phyloP scores from a whole-genome alignment of 768 basidiomycete genomes.

The Trametes cubensis region DNA sequence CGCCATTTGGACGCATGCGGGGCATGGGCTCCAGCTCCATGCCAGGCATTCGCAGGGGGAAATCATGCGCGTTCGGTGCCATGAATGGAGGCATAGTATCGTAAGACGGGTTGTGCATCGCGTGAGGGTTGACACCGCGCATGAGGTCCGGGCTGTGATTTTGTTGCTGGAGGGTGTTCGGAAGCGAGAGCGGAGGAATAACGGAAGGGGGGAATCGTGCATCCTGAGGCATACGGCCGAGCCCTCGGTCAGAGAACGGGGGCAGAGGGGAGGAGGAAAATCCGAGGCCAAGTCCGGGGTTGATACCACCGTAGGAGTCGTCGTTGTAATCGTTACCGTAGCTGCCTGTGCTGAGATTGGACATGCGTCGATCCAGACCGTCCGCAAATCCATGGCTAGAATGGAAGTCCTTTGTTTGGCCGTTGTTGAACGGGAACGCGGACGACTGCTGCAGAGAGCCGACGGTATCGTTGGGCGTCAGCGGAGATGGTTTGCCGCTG shows the following conservation, averaged over 20 bases:
- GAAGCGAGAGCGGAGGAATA: constrained; percentile 50
- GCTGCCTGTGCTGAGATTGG: constrained; percentile 44
- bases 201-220: constrained; percentile 48
- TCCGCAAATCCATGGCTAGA: constrained; percentile 57
- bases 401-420: constrained; percentile 56
- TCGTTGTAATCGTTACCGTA: constrained; percentile 59
- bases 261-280: constrained; percentile 49
- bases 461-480: constrained; percentile 70
- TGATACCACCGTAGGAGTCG: constrained; percentile 63
- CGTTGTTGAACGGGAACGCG: constrained; percentile 47
- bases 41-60: constrained; percentile 62
- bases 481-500: constrained; percentile 75
- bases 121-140: constrained; percentile 71
- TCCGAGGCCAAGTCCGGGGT: constrained; percentile 48
- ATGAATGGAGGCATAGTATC: constrained; percentile 65
- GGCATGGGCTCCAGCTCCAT: constrained; percentile 61
- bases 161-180: constrained; percentile 54
- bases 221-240: constrained; percentile 30
- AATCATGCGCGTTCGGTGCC: constrained; percentile 54
- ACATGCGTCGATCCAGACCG: constrained; percentile 60
- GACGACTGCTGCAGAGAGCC: constrained; percentile 57
- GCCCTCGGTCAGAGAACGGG: constrained; percentile 52
- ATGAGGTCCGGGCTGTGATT: constrained; percentile 55
- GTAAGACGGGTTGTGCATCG: constrained; percentile 60
- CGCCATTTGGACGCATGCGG: constrained; percentile 62